Evolutionary conservation across 768 basidiomycete genomes (phyloP), one percentile per base, ranked within the genome.

Genomic region (Pleurotus tuber-regium): DNA sequence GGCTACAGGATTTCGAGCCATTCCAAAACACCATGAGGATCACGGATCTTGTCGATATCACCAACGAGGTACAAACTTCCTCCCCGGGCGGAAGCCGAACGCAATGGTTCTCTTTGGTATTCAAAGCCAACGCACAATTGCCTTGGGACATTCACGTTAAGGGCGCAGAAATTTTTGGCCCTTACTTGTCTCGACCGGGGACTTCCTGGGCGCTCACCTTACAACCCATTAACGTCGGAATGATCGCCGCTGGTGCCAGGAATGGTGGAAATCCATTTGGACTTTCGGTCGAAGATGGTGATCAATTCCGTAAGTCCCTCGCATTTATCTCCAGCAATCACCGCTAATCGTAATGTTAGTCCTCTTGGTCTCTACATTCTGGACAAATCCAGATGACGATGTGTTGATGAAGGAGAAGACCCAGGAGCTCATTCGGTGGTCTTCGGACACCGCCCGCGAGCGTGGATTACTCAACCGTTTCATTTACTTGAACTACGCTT

Each of bases 251-350:
- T 19, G 39, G 39, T 4, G 31, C 29, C 8, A 51, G 31, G 16
- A 46, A 47, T 18, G 57, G 50, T 23, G 54, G 54, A 12, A 55
- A 55, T 29, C 51, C 51, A 1, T 43, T 52, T n/a, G 53, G 53
- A 3, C 30, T 55, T 39, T 30, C 43, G 21, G 46, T 28, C 7
- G 50, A 51, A 10, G 57, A 55, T 26, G 51, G 54, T 3, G 50
- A 54, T 52, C 51, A 41, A 23, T 47, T 51, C 43, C 44, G 56
- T 55, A 43, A 39, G 54, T 55, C 23, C 21, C 14, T 44, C 51
- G 30, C 23, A 28, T 11, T 47, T 35, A 14, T 14, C 29, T 21
- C 12, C 23, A 7, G n/a, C 31, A 31, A 1, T 21, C 3, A 16
- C 8, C 16, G 7, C 16, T 25, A 35, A 47, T 29, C 25, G 2